phyloP scores from a whole-genome alignment of 495 filamentous ascomycete species.

The Talaromyces stipitatus region DNA sequence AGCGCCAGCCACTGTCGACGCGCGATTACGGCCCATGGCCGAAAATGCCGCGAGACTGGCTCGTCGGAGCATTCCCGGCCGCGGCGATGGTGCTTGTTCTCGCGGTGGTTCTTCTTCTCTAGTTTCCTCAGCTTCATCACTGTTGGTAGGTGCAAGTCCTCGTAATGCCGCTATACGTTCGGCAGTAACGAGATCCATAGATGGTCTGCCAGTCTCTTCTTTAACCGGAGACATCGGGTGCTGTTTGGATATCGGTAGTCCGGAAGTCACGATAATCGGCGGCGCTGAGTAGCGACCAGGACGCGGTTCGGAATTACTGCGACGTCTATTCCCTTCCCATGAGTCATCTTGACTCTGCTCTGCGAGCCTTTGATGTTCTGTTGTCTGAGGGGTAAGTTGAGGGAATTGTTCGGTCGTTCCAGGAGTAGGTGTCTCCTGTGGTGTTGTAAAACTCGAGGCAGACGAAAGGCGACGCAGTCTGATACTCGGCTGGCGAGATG shows the following conservation, averaged over 20 bases:
- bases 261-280: slow-evolving; percentile 21
- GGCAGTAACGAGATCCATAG: background rate
- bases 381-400: slow-evolving; percentile 1
- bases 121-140: background rate
- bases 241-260: slow-evolving; percentile 15
- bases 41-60: slow-evolving; percentile 27
- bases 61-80: slow-evolving; percentile 21
- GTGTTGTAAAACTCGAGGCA: slow-evolving; percentile 9
- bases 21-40: slow-evolving; percentile 28
- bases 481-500: slow-evolving; percentile 32
- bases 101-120: background rate
- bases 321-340: slow-evolving; percentile 27
- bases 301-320: slow-evolving; percentile 40
- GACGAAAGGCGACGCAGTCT: slow-evolving; percentile 30
- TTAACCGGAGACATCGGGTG: slow-evolving; percentile 27
- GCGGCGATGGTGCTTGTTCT: background rate
- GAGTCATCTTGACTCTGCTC: slow-evolving; percentile 24
- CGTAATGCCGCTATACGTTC: background rate
- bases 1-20: slow-evolving; percentile 23
- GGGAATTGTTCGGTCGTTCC: slow-evolving; percentile 9
- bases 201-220: slow-evolving; percentile 25
- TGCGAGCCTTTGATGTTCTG: slow-evolving; percentile 6
- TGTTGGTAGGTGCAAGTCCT: background rate
- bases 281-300: slow-evolving; percentile 32
- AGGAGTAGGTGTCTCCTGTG: slow-evolving; percentile 4